Base-by-base conservation (phyloP, 129 eudicot species). In the Mikania micrantha region DNA sequence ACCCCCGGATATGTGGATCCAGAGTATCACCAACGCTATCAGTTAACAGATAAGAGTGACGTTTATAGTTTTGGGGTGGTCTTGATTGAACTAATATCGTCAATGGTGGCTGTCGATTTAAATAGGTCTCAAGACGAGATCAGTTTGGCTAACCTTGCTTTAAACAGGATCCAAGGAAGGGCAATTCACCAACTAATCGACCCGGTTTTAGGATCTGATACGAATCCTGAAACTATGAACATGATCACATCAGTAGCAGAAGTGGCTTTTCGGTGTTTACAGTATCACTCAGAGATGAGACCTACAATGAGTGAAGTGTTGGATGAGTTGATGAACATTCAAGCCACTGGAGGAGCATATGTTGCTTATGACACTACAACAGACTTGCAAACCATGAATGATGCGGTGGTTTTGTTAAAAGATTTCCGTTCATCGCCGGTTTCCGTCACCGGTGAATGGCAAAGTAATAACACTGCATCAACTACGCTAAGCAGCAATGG, bases 61-160 rank as follows among this genome's bases (percentile, higher is more conserved):
- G 98, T 92, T 42, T 92, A 88, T 49, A 92, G 98, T 85, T 88
- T 88, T 39, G 98, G 98, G n/a, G 95, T 92, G 3, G 96, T 92
- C 7, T 77, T 92, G 10, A 50, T 92, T 60, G 98, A 92, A 81
- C 95, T 92, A 11, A 80, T 92, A 31, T 83, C 96, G 1, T 85
- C 98, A 1, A 80, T 88, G 91, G 89, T 91, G 4, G 96, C 95
- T 4, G 94, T 88, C 12, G 98, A 91, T 71, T 85, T 88, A 20
- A 81, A 45, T 10, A 81, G 96, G 77, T 78, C 77, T 58, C 69
- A 74, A 35, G 83, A 88, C 10, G 94, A 91, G 74, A 88, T 91
- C 73, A 88, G 85, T 63, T 77, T 91, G 74, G 86, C 97, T 13
- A 81, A 81, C 69, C 64, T 85, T 1, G 97, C 97, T 7, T 42